Conservation (phyloP, 176 grass and related monocot genomes). For the Rhynchospora tenuis region DNA sequence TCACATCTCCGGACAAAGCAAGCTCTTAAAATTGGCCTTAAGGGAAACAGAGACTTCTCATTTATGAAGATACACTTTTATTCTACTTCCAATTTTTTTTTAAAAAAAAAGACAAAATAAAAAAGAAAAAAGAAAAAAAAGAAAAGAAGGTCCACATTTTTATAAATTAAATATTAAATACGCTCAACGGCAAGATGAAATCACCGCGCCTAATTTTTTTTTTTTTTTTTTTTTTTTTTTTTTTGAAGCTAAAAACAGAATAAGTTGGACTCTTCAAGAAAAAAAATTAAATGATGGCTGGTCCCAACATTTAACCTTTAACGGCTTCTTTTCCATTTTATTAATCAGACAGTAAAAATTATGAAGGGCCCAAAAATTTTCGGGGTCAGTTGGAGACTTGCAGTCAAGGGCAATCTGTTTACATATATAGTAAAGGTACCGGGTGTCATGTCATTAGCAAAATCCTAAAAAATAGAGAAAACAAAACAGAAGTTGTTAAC, state of each 20-base stretch:
- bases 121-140: too few species aligned
- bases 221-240: not conserved
- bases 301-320: not conserved
- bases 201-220: not conserved
- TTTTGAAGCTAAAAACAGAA: not conserved
- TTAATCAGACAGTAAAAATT: conserved; percentile 2
- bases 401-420: not conserved
- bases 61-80: not conserved
- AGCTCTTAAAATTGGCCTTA: not conserved
- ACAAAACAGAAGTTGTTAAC: not conserved
- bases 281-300: not conserved
- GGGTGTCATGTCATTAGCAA: not conserved
- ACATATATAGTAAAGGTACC: not conserved
- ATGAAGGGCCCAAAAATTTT: not conserved
- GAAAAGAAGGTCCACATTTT: too few species aligned
- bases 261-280: not conserved
- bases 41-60: not conserved
- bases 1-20: not conserved
- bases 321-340: not conserved
- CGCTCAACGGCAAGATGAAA: not conserved
- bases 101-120: too few species aligned
- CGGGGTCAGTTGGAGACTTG: not conserved
- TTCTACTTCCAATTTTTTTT: too few species aligned
- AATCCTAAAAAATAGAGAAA: not conserved
- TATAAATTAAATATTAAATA: not conserved